These are phyloP conservation scores for Gracilaria vermiculophylla DNA, from an alignment of 23 red algal species.

Conservation along the genomic window DNA sequence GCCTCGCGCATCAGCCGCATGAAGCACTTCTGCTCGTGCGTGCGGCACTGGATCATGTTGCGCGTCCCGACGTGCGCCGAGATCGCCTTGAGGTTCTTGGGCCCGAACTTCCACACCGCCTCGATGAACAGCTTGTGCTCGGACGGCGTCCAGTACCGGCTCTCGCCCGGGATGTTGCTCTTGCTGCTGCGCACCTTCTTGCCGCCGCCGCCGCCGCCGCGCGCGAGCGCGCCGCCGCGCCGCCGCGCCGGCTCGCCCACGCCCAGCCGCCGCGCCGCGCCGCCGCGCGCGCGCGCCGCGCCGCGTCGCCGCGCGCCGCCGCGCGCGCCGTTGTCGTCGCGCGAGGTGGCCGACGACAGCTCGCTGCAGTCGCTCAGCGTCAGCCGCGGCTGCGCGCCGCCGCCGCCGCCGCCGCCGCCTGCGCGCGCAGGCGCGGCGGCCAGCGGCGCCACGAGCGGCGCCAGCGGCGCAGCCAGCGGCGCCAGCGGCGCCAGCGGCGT, in stretches of 20 bases:
- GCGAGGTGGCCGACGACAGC: slow-evolving; percentile 14
- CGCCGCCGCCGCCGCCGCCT: no score
- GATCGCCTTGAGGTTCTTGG: slow-evolving; percentile 88
- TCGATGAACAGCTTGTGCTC: slow-evolving; percentile 94
- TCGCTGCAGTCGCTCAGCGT: slow-evolving; percentile 26
- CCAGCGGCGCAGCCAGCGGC: no score
- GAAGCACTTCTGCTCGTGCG: slow-evolving; percentile 92
- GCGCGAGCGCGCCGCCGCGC: no score
- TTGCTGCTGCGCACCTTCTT: slow-evolving; percentile 66
- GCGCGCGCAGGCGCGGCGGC: no score
- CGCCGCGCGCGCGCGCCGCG: background rate
- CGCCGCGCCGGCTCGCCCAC: background rate
- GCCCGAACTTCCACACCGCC: slow-evolving; percentile 79
- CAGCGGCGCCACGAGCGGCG: background rate
- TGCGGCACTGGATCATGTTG: slow-evolving; percentile 87
- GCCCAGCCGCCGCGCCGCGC: background rate
- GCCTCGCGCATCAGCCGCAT: slow-evolving; percentile 92
- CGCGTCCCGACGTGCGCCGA: slow-evolving; percentile 81
- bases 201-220: background rate
- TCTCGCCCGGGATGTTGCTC: slow-evolving; percentile 64
- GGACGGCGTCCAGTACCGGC: slow-evolving; percentile 88
- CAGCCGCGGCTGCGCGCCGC: background rate
- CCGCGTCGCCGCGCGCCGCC: no score
- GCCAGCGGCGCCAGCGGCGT: background rate
- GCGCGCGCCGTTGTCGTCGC: background rate